Base-by-base conservation (phyloP, 345 rosid species). In the Boechera retrofracta region DNA sequence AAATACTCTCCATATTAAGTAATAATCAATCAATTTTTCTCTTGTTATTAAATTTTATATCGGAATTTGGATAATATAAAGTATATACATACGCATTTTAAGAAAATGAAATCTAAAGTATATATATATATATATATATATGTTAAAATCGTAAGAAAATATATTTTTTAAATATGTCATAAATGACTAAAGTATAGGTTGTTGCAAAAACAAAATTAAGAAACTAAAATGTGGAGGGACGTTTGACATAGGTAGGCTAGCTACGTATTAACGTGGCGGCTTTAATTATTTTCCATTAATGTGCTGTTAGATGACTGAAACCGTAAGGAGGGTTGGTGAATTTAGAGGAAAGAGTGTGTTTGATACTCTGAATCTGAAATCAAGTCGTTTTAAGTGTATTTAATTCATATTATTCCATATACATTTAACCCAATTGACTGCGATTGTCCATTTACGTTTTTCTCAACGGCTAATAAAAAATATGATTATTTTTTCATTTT, bases 301-400 rank as follows among this genome's bases (percentile, higher is more conserved):
- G 80, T 47, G 67, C 52, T 8, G 12, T 64, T 45, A 64, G 80
- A 77, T 47, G 61, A 5, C 36, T 71, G 29, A 71, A 64, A 56
- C 76, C 67, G 76, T 33, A 77, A 71, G 15, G 44, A 56, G 29
- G 60, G 71, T 64, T 77, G 60, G 72, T 71, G 80, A 77, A 71
- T 77, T 56, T 55, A 55, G 36, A 58, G 62, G 15, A 71, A 39
- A 56, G 61, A 47, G 73, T 47, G 48, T 63, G 36, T 32, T 65
- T 41, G 68, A 65, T 78, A 10, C 81, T 78, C 13, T 78, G 81
- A 57, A 78, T 72, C 73, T 78, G 81, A 49, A 7, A 72, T 66
- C 54, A 71, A 16, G 2, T 26, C 28, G 24, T 62, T 4, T 32
- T 55, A 55, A 64, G 10, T 64, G 2, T 65, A 29, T 72, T 71